phyloP scores from a whole-genome alignment of 2,329 filamentous ascomycete genomes.

The Rutstroemia sp. region DNA sequence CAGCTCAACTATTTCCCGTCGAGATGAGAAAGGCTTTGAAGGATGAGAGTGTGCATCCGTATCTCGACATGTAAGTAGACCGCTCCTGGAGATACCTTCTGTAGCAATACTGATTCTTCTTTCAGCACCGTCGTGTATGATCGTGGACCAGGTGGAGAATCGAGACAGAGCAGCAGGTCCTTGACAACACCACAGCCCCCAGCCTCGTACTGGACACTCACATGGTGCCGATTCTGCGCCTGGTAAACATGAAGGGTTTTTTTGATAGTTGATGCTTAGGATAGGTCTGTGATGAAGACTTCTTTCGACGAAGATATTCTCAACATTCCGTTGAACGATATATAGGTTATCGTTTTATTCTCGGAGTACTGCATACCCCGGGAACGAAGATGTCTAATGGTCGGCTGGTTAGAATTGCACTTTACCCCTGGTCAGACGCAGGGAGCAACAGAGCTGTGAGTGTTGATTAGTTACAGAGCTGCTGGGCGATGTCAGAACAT shows the following conservation, averaged over 20 bases:
- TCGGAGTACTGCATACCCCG: neutral
- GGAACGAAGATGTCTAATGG: neutral
- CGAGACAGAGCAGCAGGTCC: neutral
- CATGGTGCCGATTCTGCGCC: neutral
- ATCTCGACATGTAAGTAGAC: neutral
- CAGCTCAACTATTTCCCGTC: neutral
- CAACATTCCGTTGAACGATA: neutral
- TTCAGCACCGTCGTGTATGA: conserved; percentile 14
- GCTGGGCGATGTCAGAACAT: too few relatives aligned
- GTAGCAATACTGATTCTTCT: conserved; percentile 3
- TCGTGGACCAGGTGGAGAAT: conserved; percentile 19
- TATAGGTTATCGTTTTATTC: neutral
- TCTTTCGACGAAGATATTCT: too few relatives aligned
- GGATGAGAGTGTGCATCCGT: neutral
- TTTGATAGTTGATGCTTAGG: too few relatives aligned
- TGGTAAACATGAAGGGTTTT: neutral
- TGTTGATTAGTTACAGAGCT: too few relatives aligned
- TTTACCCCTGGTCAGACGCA: too few relatives aligned
- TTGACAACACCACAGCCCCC: neutral
- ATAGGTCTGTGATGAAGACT: neutral
- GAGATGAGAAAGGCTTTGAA: neutral
- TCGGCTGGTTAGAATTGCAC: neutral
- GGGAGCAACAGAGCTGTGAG: too few relatives aligned
- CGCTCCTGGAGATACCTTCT: neutral
- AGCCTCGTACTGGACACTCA: neutral